These are phyloP conservation scores for Taxawa tesnikishii DNA, from an alignment of 2,329 filamentous ascomycete genomes.

Conservation along the genomic window DNA sequence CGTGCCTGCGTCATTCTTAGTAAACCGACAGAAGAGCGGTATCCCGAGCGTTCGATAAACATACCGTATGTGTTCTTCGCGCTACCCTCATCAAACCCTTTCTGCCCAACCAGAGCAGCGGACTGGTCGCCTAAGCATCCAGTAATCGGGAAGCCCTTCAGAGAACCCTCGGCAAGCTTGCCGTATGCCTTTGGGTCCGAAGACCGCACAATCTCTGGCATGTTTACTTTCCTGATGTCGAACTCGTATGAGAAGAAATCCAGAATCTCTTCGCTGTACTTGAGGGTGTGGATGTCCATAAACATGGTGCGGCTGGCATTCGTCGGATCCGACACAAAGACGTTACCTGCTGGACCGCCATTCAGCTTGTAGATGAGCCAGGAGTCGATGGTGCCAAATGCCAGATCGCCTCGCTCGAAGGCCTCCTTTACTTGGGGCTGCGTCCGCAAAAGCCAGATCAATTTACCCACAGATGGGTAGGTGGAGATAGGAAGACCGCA, in stretches of 20 bases:
- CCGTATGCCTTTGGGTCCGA: conserved; percentile 66
- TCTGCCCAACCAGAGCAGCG: conserved; percentile 61
- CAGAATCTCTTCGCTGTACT: conserved; percentile 68
- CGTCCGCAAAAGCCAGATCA: conserved; percentile 71
- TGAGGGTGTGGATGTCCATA: conserved; percentile 70
- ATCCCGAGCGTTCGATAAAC: background rate
- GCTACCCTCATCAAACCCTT: conserved; percentile 63
- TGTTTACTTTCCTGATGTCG: conserved; percentile 54
- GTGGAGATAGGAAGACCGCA: conserved; percentile 79
- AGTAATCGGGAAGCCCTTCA: conserved; percentile 63
- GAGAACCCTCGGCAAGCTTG: conserved; percentile 47
- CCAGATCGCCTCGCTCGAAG: conserved; percentile 63
- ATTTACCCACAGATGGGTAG: conserved; percentile 77
- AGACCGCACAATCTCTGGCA: conserved; percentile 77
- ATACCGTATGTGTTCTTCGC: conserved; percentile 76
- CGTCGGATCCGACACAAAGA: conserved; percentile 74
- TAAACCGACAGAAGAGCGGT: background rate
- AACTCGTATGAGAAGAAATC: conserved; percentile 59
- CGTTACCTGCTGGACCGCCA: conserved; percentile 53
- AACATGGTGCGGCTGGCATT: conserved; percentile 92
- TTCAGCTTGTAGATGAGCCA: conserved; percentile 83
- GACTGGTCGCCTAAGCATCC: conserved; percentile 82
- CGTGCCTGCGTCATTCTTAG: conserved; percentile 35
- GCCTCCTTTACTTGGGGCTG: conserved; percentile 56
- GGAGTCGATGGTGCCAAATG: conserved; percentile 78